Percentiles rank a stretch among this genome's conserved stretches.
These are phyloP conservation scores for Hortiboletus campestris DNA, from an alignment of 768 basidiomycete genomes.

Conservation along the genomic window DNA sequence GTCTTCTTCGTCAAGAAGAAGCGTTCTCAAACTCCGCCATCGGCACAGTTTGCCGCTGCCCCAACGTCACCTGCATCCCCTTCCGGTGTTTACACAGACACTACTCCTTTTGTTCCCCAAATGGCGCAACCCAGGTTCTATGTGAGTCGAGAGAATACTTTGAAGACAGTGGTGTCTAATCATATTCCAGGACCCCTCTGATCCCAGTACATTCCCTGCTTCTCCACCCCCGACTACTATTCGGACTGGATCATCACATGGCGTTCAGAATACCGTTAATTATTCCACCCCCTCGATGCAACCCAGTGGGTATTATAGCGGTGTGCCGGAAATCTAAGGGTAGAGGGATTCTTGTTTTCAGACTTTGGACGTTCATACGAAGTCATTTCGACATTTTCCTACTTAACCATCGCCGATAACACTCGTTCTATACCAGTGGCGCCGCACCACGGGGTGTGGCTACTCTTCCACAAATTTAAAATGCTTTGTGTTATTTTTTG, in stretches of 20 bases:
- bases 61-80: neutral
- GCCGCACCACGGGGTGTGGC: neutral
- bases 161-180: neutral
- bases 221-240: constrained; percentile 21
- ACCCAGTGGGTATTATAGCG: constrained; percentile 23
- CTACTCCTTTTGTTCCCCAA: constrained; percentile 13
- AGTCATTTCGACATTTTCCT: neutral
- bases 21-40: constrained; percentile 22
- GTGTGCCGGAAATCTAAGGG: constrained; percentile 26
- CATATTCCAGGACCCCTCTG: constrained; percentile 32
- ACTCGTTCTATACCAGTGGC: neutral
- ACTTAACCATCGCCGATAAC: neutral
- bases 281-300: constrained; percentile 12
- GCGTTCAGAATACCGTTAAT: neutral
- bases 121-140: constrained; percentile 30
- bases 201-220: constrained; percentile 38
- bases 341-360: neutral
- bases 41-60: constrained; percentile 9
- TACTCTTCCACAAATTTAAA: neutral
- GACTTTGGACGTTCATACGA: neutral
- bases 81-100: constrained; percentile 5
- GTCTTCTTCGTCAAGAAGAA: constrained; percentile 40
- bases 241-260: constrained; percentile 3
- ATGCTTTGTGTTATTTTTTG: neutral
- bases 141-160: constrained; percentile 18